Conservation (phyloP, 352 stramenopile genomes). For the Pythium rishiriense region DNA sequence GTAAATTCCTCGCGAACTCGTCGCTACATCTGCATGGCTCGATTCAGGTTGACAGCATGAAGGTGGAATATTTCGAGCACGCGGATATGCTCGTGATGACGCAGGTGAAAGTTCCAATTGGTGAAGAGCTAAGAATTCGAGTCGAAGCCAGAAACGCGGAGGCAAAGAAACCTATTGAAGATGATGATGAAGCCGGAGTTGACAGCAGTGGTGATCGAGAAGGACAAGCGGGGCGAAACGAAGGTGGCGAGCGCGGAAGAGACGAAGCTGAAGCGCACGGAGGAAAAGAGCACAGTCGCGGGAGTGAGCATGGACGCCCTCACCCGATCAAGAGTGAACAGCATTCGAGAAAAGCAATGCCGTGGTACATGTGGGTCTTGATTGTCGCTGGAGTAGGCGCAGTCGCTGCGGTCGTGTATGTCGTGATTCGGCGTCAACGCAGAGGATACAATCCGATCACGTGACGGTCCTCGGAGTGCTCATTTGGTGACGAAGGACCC, state of each 20-base stretch:
- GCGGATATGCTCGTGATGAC: conserved; percentile 62
- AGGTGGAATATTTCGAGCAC: conserved; percentile 69
- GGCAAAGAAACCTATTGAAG: background rate
- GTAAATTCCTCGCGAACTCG: conserved; percentile 55
- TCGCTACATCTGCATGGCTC: conserved; percentile 36
- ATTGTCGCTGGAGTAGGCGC: conserved; percentile 49
- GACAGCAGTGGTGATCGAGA: background rate
- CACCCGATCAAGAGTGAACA: conserved; percentile 17
- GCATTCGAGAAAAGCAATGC: conserved; percentile 20
- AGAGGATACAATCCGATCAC: conserved; percentile 52
- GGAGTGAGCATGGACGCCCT: conserved; percentile 30
- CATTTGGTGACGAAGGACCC: background rate
- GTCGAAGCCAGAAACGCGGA: conserved; percentile 26
- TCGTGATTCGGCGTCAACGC: conserved; percentile 43
- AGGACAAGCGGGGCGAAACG: background rate
- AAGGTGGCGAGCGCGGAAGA: conserved; percentile 5
- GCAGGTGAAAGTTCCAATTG: conserved; percentile 42
- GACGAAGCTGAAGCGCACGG: conserved; percentile 2
- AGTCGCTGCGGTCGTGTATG: conserved; percentile 38
- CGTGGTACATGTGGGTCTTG: conserved; percentile 38
- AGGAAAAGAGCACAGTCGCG: conserved; percentile 21
- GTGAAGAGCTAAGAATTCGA: conserved; percentile 46
- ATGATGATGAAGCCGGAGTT: conserved; percentile 1
- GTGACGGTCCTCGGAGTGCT: conserved; percentile 13
- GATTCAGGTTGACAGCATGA: conserved; percentile 26